These are phyloP conservation scores for Cyberlindnera saturnus DNA, from an alignment of 805 yeast species.

Conservation along the genomic window DNA sequence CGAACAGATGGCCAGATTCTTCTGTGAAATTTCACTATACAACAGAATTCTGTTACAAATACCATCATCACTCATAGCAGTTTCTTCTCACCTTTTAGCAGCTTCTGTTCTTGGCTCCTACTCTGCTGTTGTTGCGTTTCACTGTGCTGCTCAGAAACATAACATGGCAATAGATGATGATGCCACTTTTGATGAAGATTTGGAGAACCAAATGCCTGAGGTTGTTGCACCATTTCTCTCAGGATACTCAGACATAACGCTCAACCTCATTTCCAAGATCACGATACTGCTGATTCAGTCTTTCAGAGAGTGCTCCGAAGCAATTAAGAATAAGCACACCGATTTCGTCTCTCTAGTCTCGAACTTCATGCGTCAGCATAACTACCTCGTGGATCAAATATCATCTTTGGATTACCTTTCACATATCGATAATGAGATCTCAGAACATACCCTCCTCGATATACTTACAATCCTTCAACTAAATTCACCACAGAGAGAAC, in stretches of 20 bases:
- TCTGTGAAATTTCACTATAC: slow-evolving; percentile 49
- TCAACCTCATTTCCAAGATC: slow-evolving; percentile 14
- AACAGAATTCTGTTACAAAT: slow-evolving; percentile 41
- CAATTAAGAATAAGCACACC: slow-evolving; percentile 19
- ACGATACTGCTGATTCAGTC: slow-evolving; percentile 13
- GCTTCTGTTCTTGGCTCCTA: slow-evolving; percentile 37
- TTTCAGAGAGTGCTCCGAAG: slow-evolving; percentile 17
- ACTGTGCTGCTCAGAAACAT: slow-evolving; percentile 8
- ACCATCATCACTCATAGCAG: slow-evolving; percentile 40
- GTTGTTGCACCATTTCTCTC: slow-evolving; percentile 21
- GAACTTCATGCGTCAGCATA: not conserved
- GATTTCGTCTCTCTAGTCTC: not conserved
- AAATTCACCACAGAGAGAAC: not conserved
- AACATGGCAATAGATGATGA: slow-evolving; percentile 18
- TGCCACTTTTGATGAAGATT: slow-evolving; percentile 20
- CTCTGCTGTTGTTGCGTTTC: slow-evolving; percentile 19
- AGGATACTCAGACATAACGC: slow-evolving; percentile 15
- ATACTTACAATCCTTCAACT: not conserved
- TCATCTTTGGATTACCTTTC: not conserved
- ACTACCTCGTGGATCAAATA: not conserved
- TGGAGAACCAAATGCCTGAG: slow-evolving; percentile 21
- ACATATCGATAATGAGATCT: not conserved
- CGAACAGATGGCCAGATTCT: slow-evolving; percentile 36
- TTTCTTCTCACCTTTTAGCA: slow-evolving; percentile 46
- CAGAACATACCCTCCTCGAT: not conserved